Conservation (phyloP, 306 rosid genomes). For the Castanea crenata region DNA sequence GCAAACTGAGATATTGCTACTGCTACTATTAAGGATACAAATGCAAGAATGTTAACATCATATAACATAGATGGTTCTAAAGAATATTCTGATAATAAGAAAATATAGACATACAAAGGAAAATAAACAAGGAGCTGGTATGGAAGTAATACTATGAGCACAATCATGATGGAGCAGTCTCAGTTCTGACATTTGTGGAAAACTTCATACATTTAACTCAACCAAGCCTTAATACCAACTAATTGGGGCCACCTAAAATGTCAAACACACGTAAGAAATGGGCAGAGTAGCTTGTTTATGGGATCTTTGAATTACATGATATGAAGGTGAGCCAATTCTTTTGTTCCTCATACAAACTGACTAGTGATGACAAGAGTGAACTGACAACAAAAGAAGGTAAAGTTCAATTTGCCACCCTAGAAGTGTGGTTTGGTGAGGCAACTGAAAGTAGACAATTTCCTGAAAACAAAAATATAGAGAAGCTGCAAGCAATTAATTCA, state of each 20-base stretch:
- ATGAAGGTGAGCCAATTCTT: slow-evolving; percentile 13
- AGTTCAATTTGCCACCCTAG: slow-evolving; percentile 11
- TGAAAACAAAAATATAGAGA: slow-evolving; percentile 2
- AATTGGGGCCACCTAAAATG: neutral
- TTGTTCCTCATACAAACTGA: neutral
- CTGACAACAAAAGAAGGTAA: neutral
- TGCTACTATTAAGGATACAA: neutral
- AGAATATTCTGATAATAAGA: neutral
- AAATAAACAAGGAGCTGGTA: neutral
- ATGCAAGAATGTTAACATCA: neutral
- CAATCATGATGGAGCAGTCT: neutral
- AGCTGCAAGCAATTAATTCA: neutral
- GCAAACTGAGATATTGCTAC: neutral
- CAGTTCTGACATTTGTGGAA: neutral
- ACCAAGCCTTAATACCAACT: neutral
- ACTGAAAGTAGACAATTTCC: slow-evolving; percentile 15
- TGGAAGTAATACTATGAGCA: neutral
- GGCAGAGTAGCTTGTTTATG: neutral
- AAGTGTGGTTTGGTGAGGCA: slow-evolving; percentile 5
- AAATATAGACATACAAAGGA: neutral
- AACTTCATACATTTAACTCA: neutral
- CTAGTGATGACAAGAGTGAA: neutral
- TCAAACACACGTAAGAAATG: neutral
- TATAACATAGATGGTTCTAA: neutral
- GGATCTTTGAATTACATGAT: neutral